Evolutionary conservation across 306 rosid genomes (phyloP).

Genomic region (Rosa multiflora): DNA sequence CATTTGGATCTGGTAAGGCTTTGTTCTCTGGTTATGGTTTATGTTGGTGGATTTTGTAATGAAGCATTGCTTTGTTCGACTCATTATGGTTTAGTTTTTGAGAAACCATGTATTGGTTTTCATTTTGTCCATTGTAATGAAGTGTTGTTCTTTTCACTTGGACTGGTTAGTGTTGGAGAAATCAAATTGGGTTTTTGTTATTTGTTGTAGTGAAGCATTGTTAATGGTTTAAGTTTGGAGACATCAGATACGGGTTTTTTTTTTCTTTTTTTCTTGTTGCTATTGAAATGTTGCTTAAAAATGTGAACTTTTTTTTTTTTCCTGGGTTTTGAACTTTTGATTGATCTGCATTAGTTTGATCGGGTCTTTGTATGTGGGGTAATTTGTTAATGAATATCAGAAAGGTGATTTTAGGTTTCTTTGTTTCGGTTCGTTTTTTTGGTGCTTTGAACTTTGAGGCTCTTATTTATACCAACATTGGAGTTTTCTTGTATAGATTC

Average conservation of each 20-base stretch:
- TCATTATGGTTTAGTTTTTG: background rate
- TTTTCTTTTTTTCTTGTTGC: background rate
- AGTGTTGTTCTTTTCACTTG: background rate
- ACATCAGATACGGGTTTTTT: no score
- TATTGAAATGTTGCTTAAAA: background rate
- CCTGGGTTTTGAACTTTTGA: background rate
- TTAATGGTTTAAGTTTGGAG: background rate
- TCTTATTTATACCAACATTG: background rate
- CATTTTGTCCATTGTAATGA: background rate
- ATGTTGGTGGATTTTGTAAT: background rate
- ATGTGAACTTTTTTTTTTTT: background rate
- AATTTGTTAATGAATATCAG: background rate
- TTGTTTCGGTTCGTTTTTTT: background rate
- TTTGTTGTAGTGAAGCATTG: background rate
- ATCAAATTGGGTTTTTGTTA: background rate
- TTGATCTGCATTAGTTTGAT: background rate
- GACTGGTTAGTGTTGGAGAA: background rate
- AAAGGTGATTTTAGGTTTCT: background rate
- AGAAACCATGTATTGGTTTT: background rate
- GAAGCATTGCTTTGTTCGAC: background rate
- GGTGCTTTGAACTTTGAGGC: background rate
- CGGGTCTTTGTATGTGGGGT: no score
- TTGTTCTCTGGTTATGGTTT: background rate
- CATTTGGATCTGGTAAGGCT: constrained; percentile 16
- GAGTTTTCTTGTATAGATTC: background rate